phyloP scores from a whole-genome alignment of 495 filamentous ascomycete species.

The Tuber indicum region DNA sequence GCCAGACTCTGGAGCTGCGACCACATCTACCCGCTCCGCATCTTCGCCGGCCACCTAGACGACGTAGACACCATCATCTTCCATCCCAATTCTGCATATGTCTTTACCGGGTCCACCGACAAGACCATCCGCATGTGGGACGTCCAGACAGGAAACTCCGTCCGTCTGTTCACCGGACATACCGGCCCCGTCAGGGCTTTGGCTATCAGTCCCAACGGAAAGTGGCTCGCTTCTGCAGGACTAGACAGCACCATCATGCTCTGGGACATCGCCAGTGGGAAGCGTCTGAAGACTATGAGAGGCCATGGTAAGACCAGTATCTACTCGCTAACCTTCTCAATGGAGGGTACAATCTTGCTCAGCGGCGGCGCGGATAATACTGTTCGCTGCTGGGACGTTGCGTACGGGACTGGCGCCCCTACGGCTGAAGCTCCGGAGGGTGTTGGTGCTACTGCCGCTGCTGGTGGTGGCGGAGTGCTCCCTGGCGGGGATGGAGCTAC shows the following conservation, averaged over 20 bases:
- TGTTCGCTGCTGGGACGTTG: slow-evolving; percentile 87
- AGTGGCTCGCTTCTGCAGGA: slow-evolving; percentile 80
- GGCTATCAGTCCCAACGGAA: slow-evolving; percentile 78
- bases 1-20: slow-evolving; percentile 86
- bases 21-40: slow-evolving; percentile 77
- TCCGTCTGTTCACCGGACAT: slow-evolving; percentile 89
- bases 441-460: slow-evolving; percentile 44
- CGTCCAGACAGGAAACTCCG: slow-evolving; percentile 72
- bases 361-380: slow-evolving; percentile 89
- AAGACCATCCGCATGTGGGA: slow-evolving; percentile 96
- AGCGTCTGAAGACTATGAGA: slow-evolving; percentile 79
- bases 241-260: slow-evolving; percentile 76
- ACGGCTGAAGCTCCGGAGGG: slow-evolving; percentile 49
- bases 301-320: slow-evolving; percentile 92
- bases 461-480: slow-evolving; percentile 43
- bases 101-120: slow-evolving; percentile 85
- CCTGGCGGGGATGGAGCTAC: slow-evolving; percentile 36
- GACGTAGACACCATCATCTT: slow-evolving; percentile 78
- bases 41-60: slow-evolving; percentile 86
- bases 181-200: slow-evolving; percentile 74
- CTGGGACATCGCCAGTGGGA: slow-evolving; percentile 82
- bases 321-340: slow-evolving; percentile 83
- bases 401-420: slow-evolving; percentile 49
- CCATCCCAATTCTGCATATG: slow-evolving; percentile 85
- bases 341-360: slow-evolving; percentile 78